Evolutionary conservation across 768 basidiomycete genomes (phyloP).

Genomic region (Collybia mongolica): DNA sequence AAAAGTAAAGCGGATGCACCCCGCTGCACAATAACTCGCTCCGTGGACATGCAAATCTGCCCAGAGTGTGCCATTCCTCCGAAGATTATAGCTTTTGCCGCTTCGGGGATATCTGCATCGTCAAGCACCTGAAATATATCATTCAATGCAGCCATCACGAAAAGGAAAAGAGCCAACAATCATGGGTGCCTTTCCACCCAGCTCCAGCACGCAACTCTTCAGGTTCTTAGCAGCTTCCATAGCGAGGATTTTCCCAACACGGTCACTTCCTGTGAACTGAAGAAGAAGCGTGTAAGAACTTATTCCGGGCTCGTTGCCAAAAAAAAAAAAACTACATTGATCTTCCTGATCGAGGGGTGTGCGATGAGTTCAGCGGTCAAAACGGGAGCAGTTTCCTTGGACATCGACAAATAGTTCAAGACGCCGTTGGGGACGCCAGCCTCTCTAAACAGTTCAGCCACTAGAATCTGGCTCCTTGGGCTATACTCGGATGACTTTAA

Average conservation of each 20-base stretch:
- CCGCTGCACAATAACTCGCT: constrained; percentile 53
- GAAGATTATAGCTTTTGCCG: constrained; percentile 46
- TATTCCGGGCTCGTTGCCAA: not conserved
- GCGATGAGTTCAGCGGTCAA: constrained; percentile 53
- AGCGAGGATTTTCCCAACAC: constrained; percentile 52
- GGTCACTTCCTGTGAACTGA: constrained; percentile 57
- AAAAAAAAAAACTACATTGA: constrained; percentile 41
- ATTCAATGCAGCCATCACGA: not conserved
- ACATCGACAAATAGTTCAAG: constrained; percentile 52
- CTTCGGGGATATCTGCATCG: constrained; percentile 52
- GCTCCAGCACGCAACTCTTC: constrained; percentile 55
- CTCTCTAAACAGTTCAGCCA: constrained; percentile 47
- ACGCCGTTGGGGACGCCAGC: constrained; percentile 64
- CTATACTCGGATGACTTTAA: constrained; percentile 51
- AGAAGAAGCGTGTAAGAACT: not conserved
- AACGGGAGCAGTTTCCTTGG: constrained; percentile 38
- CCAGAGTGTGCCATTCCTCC: constrained; percentile 48
- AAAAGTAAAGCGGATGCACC: constrained; percentile 35
- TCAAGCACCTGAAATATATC: constrained; percentile 38
- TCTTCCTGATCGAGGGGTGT: constrained; percentile 48
- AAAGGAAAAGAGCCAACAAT: constrained; percentile 32
- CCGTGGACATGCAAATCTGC: constrained; percentile 60
- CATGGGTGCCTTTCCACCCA: constrained; percentile 54
- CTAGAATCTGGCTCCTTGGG: constrained; percentile 44
- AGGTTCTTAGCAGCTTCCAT: constrained; percentile 53